Evolutionary conservation across 345 rosid species (phyloP).

Genomic region (Xanthoceras sorbifolium): DNA sequence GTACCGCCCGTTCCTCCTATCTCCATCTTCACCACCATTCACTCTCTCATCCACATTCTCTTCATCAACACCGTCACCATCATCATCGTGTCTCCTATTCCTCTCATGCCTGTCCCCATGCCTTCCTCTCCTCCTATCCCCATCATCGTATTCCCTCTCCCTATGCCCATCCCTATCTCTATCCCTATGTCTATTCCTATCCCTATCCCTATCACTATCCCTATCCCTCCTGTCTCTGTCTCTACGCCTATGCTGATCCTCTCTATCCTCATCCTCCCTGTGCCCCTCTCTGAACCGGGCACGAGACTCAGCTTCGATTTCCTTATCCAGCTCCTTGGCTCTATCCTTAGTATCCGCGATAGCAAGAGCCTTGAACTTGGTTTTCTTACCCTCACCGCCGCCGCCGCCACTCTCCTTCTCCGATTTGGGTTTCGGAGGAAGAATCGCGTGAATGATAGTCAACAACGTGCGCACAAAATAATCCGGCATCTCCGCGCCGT

Average conservation of each 20-base stretch:
- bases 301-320: conserved; percentile 55
- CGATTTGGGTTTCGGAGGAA: conserved; percentile 56
- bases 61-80: conserved; percentile 19
- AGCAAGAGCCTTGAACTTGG: conserved; percentile 65
- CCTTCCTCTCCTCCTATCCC: conserved; percentile 30
- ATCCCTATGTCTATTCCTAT: conserved; percentile 29
- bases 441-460: conserved; percentile 79
- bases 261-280: conserved; percentile 26
- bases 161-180: conserved; percentile 29
- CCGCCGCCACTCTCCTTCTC: conserved; percentile 40
- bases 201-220: conserved; percentile 25
- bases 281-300: conserved; percentile 33
- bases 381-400: conserved; percentile 38
- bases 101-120: conserved; percentile 26
- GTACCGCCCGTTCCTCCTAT: conserved; percentile 22
- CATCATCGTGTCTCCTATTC: conserved; percentile 31
- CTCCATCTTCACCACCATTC: conserved; percentile 21
- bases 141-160: conserved; percentile 30
- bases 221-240: conserved; percentile 29
- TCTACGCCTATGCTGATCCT: conserved; percentile 16
- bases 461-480: conserved; percentile 79
- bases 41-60: conserved; percentile 25
- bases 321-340: conserved; percentile 69
- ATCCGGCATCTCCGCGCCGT: conserved; percentile 89
- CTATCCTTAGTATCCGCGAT: conserved; percentile 66